Evolutionary conservation across 106 monocot species (phyloP).

Genomic region (Dioscorea alata): DNA sequence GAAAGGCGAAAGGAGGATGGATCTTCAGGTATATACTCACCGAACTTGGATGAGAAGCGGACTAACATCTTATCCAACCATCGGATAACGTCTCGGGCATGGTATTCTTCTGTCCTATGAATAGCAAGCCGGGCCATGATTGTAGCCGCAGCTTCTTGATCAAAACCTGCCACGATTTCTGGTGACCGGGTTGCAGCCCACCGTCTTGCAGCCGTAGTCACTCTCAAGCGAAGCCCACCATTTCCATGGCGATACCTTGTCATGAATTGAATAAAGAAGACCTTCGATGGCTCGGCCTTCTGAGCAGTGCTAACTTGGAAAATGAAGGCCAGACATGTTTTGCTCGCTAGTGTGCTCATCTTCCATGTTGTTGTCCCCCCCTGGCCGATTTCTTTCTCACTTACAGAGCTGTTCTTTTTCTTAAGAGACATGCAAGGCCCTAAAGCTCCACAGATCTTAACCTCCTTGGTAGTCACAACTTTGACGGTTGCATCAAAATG

Average conservation of each 20-base stretch:
- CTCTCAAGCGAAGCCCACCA: constrained; percentile 64
- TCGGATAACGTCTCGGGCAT: constrained; percentile 72
- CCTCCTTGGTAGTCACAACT: constrained; percentile 63
- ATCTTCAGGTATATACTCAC: constrained; percentile 79
- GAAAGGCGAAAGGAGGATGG: constrained; percentile 78
- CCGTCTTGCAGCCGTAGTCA: constrained; percentile 83
- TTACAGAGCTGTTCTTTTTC: constrained; percentile 47
- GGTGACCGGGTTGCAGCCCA: constrained; percentile 46
- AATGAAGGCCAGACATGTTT: constrained; percentile 76
- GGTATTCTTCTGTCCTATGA: constrained; percentile 54
- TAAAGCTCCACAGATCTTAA: constrained; percentile 85
- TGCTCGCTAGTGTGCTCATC: constrained; percentile 47
- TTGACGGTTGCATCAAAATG: constrained; percentile 77
- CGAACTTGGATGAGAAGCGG: constrained; percentile 81
- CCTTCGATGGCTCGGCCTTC: constrained; percentile 44
- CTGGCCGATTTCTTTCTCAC: constrained; percentile 72
- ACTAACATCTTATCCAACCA: constrained; percentile 95
- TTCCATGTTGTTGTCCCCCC: constrained; percentile 74
- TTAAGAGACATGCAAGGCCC: constrained; percentile 77
- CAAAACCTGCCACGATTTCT: constrained; percentile 76
- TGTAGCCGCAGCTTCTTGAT: constrained; percentile 90
- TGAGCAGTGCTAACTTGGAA: constrained; percentile 41
- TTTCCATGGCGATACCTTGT: constrained; percentile 67
- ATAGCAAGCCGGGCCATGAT: constrained; percentile 84
- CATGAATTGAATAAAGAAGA: constrained; percentile 87